These are phyloP conservation scores for Gloeophyllum trabeum DNA, from an alignment of 768 basidiomycete genomes.

Conservation along the genomic window DNA sequence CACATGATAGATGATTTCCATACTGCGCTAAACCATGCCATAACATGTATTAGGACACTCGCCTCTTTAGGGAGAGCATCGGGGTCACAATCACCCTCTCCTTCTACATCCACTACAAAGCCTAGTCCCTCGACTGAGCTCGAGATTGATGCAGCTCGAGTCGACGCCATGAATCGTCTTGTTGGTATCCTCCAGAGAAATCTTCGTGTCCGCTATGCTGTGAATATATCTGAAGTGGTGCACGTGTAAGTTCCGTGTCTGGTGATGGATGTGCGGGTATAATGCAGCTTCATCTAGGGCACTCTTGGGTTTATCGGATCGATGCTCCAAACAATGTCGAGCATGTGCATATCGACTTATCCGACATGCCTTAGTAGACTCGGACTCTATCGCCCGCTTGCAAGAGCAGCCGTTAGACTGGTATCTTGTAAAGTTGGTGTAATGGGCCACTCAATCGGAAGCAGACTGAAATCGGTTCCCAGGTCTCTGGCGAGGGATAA, in stretches of 20 bases:
- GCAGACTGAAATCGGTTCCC: slow-evolving; percentile 4
- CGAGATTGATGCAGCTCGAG: slow-evolving; percentile 36
- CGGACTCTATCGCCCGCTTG: slow-evolving; percentile 55
- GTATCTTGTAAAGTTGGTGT: slow-evolving; percentile 78
- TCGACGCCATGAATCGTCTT: slow-evolving; percentile 55
- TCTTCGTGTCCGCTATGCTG: slow-evolving; percentile 65
- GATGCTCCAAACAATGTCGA: slow-evolving; percentile 57
- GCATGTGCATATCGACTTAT: slow-evolving; percentile 79
- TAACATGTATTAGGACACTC: slow-evolving; percentile 44
- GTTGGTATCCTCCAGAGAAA: slow-evolving; percentile 58
- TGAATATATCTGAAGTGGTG: slow-evolving; percentile 60
- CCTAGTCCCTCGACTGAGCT: slow-evolving; percentile 21
- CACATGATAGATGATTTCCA: slow-evolving; percentile 53
- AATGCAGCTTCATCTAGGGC: too few relatives aligned
- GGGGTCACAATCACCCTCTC: slow-evolving; percentile 23
- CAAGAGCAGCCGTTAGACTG: slow-evolving; percentile 66
- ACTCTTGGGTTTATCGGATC: slow-evolving; percentile 75
- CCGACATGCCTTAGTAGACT: slow-evolving; percentile 66
- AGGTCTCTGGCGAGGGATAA: slow-evolving; percentile 82
- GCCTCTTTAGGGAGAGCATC: slow-evolving; percentile 28
- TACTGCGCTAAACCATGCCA: slow-evolving; percentile 57
- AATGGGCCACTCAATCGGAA: slow-evolving; percentile 3
- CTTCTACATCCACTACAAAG: slow-evolving; percentile 23
- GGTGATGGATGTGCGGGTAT: too few relatives aligned
- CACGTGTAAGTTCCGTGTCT: slow-evolving; percentile 46